Evolutionary conservation across 176 grass and related monocot species (phyloP).

Genomic region (Raddia distichophylla): DNA sequence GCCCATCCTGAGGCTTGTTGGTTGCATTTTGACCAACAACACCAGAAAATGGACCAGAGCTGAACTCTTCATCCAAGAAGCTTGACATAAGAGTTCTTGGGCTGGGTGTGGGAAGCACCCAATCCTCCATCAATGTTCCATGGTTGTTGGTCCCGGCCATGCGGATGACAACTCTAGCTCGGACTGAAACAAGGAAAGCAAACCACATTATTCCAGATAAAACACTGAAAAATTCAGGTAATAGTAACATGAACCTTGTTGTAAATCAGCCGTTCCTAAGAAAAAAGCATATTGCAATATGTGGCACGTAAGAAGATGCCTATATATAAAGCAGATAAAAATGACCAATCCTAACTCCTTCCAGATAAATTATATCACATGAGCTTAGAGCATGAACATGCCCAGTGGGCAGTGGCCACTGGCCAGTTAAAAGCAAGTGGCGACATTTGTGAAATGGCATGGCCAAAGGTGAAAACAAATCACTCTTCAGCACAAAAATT

Average conservation of each 20-base stretch:
- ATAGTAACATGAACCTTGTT: background rate
- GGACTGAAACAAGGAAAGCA: slow-evolving; percentile 24
- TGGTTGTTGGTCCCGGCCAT: slow-evolving; percentile 43
- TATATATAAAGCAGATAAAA: slow-evolving; percentile 6
- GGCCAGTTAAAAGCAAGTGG: background rate
- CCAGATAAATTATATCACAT: background rate
- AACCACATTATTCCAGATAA: slow-evolving; percentile 13
- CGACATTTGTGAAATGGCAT: background rate
- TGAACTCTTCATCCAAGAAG: slow-evolving; percentile 65
- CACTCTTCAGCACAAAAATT: background rate
- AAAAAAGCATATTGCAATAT: slow-evolving; percentile 9
- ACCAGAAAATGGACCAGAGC: slow-evolving; percentile 42
- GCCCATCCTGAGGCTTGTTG: slow-evolving; percentile 30
- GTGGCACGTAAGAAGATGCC: background rate
- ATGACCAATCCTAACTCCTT: background rate
- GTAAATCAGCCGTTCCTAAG: background rate
- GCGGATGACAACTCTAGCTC: background rate
- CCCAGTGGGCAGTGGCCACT: too few species aligned
- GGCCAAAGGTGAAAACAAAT: background rate
- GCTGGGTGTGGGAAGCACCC: slow-evolving; percentile 67
- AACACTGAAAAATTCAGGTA: slow-evolving; percentile 1
- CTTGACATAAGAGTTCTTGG: slow-evolving; percentile 64
- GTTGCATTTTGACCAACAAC: slow-evolving; percentile 41
- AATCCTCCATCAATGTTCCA: slow-evolving; percentile 58
- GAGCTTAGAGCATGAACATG: background rate